A percentile compares a stretch with the other conserved stretches of the same genome.
These are phyloP conservation scores for Dactylonectria estremocensis DNA, from an alignment of 2,329 filamentous ascomycete genomes.

Conservation along the genomic window DNA sequence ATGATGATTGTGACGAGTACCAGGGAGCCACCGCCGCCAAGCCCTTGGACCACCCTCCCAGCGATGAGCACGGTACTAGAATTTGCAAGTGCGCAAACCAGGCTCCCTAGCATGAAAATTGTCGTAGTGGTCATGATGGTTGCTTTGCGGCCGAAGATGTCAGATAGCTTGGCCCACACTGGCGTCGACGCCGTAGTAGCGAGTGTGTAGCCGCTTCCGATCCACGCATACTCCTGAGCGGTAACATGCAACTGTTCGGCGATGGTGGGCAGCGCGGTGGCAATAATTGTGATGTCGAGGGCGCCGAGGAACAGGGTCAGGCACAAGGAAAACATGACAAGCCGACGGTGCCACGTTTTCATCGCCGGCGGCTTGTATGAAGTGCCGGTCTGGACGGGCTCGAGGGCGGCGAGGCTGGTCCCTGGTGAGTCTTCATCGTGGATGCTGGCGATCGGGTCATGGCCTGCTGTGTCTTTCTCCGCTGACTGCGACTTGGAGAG, in stretches of 20 bases:
- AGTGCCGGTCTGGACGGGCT: constrained; percentile 38
- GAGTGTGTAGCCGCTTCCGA: constrained; percentile 46
- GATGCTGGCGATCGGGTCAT: not conserved
- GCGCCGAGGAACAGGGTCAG: constrained; percentile 46
- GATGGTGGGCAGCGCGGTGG: constrained; percentile 50
- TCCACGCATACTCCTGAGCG: constrained; percentile 47
- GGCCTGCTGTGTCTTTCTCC: not conserved
- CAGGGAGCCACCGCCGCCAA: constrained; percentile 42
- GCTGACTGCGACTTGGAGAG: constrained; percentile 13
- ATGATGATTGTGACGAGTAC: constrained; percentile 53
- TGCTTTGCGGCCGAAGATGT: constrained; percentile 66
- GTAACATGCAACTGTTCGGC: constrained; percentile 39
- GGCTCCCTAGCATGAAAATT: constrained; percentile 68
- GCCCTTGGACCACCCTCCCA: constrained; percentile 51
- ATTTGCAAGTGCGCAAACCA: constrained; percentile 64
- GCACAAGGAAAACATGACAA: constrained; percentile 45
- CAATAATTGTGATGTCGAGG: constrained; percentile 48
- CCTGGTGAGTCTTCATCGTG: constrained; percentile 19
- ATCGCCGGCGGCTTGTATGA: constrained; percentile 41
- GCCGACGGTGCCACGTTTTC: constrained; percentile 39
- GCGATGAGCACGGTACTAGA: constrained; percentile 64
- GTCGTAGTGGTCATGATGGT: constrained; percentile 57
- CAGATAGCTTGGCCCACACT: constrained; percentile 62
- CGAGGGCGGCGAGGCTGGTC: constrained; percentile 28
- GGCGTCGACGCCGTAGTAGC: constrained; percentile 43